Percentiles rank a stretch among this genome's conserved stretches.
phyloP scores from a whole-genome alignment of 2,329 filamentous ascomycete genomes.

The Chaetoscypha palmicola region DNA sequence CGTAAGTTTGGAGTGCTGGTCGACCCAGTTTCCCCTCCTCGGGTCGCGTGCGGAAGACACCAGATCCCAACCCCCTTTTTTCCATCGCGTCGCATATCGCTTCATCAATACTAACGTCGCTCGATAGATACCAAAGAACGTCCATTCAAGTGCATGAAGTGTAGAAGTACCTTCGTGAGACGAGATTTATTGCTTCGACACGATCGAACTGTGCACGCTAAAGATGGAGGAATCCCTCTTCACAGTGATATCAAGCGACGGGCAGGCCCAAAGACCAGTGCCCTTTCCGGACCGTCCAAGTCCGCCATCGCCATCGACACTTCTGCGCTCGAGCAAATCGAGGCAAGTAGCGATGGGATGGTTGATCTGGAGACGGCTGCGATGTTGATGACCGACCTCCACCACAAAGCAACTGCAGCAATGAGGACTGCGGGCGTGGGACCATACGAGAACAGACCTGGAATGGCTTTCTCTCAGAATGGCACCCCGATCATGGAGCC shows the following conservation, averaged over 20 bases:
- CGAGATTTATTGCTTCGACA: constrained; percentile 93
- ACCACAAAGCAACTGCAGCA: constrained; percentile 83
- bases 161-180: constrained; percentile 94
- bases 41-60: constrained; percentile 20
- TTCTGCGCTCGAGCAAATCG: constrained; percentile 83
- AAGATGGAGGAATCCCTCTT: constrained; percentile 89
- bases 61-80: too few species aligned
- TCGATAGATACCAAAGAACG: constrained; percentile 89
- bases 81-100: too few species aligned
- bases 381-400: constrained; percentile 97
- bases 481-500: constrained; percentile 69
- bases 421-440: constrained; percentile 49
- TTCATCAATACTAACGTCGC: constrained; percentile 14
- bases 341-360: constrained; percentile 80
- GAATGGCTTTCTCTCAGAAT: constrained; percentile 67
- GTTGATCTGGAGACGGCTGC: constrained; percentile 96
- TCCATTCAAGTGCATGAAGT: constrained; percentile 98
- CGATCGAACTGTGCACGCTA: constrained; percentile 96
- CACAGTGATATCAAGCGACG: constrained; percentile 92
- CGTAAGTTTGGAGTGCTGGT: constrained; percentile 60
- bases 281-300: constrained; percentile 63
- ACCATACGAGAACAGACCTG: constrained; percentile 49
- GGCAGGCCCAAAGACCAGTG: constrained; percentile 60
- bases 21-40: constrained; percentile 13
- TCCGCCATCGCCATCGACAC: constrained; percentile 75